phyloP scores from a whole-genome alignment of 129 eudicot species.

The Escallonia herrerae region DNA sequence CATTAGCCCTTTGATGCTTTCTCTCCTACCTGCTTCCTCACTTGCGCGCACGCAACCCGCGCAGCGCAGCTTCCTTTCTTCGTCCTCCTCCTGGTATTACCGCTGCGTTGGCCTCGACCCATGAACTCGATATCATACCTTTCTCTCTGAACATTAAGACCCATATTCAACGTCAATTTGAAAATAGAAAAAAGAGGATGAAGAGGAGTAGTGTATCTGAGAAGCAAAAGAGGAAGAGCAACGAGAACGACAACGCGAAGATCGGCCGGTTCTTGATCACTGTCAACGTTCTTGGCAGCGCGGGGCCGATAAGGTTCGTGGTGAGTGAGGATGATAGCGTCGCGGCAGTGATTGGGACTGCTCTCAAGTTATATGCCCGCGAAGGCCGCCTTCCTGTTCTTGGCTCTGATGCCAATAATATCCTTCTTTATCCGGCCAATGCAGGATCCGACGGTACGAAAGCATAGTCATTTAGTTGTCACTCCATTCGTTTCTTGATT shows the following conservation, averaged over 20 bases:
- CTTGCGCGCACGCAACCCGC: background rate
- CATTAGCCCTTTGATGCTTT: conserved; percentile 17
- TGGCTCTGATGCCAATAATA: conserved; percentile 32
- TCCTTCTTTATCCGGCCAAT: conserved; percentile 40
- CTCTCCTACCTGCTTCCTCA: conserved; percentile 9
- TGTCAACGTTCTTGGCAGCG: conserved; percentile 51
- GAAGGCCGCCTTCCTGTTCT: conserved; percentile 60
- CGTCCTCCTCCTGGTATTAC: conserved; percentile 29
- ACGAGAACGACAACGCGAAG: conserved; percentile 4
- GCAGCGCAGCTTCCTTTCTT: background rate
- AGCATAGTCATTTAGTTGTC: background rate
- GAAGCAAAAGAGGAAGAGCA: conserved; percentile 16
- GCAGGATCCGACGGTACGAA: conserved; percentile 36
- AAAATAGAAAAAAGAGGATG: background rate
- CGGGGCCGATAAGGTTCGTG: conserved; percentile 52
- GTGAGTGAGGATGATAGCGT: conserved; percentile 40
- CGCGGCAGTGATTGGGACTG: conserved; percentile 31
- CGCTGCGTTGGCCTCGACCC: conserved; percentile 38
- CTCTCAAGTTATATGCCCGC: conserved; percentile 42
- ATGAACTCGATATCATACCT: background rate
- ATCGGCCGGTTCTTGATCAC: conserved; percentile 40
- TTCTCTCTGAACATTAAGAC: background rate
- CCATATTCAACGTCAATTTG: background rate
- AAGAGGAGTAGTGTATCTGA: background rate
- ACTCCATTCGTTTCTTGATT: background rate